Evolutionary conservation across 768 basidiomycete genomes (phyloP), one percentile per base, ranked within the genome.

Genomic region (Amanita rimosa): DNA sequence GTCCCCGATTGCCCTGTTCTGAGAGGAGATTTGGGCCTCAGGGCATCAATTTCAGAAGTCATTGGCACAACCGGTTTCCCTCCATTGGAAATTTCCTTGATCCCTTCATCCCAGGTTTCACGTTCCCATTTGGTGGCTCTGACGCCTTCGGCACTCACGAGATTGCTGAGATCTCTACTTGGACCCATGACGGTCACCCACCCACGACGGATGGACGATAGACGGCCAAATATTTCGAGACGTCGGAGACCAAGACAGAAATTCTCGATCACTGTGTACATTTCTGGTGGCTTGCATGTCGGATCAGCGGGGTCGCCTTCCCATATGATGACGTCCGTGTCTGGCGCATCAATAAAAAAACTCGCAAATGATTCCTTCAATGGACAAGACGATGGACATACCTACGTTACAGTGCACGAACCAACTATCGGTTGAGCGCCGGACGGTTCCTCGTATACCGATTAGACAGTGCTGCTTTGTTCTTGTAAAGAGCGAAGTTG

Each of bases 351-450:
- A 8, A 47, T 22, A 36, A 26, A 37, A 34, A 35, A 44, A 22
- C 29, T 3, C 10, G 38, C 36, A 45, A 47, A 19, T 3, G 38
- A 39, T 38, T 16, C 24, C 14, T 21, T 11, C 8, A 45, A 51
- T 44, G 19, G 14, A 31, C 34, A 33, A 40, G 40, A 39, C 6
- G n/a, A n/a, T n/a, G n/a, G n/a, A 64, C 88, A 44, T 62, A 88
- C 89, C 91, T 55, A 99, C 86, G 65, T 99, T 99, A 61, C 94
- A 97, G 64, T 99, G 95, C 0, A 96, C 95, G 64, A 98, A 94
- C 84, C 90, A 89, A 52, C 83, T 85, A 62, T 99, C 96, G 1
- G 87, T 94, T 16, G 89, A 90, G 26, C 96, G 76, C 19, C 95
- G 79, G 10, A 99, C 95, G 1, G 96, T 98, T 11, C 96, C 96